Percentiles rank a stretch among this genome's conserved stretches.
Conservation (phyloP, 2,329 filamentous ascomycete genomes). For the Colletotrichum sp. region DNA sequence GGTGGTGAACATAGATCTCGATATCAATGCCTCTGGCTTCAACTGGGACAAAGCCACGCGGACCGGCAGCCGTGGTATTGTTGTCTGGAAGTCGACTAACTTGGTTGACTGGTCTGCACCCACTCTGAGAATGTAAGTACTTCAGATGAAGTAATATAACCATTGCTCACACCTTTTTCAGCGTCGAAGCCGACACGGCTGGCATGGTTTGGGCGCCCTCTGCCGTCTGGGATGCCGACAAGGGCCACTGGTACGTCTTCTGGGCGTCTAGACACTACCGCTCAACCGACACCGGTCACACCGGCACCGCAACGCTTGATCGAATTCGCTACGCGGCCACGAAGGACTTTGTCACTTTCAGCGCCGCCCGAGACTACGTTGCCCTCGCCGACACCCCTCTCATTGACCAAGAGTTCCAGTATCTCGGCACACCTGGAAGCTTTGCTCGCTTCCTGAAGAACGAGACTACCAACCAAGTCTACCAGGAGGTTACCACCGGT, state of each 20-base stretch:
- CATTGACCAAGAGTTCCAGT: conserved; percentile 55
- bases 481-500: conserved; percentile 45
- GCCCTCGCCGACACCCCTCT: conserved; percentile 43
- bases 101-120: conserved; percentile 38
- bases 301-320: conserved; percentile 42
- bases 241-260: conserved; percentile 49
- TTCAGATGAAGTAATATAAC: neutral
- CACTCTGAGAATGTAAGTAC: conserved; percentile 23
- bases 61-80: conserved; percentile 37
- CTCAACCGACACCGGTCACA: conserved; percentile 46
- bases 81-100: conserved; percentile 40
- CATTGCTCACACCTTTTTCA: conserved; percentile 3
- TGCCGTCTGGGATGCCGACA: conserved; percentile 37
- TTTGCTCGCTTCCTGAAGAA: conserved; percentile 57
- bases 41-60: conserved; percentile 39
- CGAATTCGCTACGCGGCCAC: conserved; percentile 56
- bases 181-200: conserved; percentile 35
- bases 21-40: conserved; percentile 37
- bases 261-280: conserved; percentile 52
- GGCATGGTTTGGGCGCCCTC: conserved; percentile 44
- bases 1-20: conserved; percentile 30
- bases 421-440: conserved; percentile 40
- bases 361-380: conserved; percentile 47
- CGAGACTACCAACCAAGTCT: conserved; percentile 52
- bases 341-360: conserved; percentile 54